Base-by-base conservation (phyloP, 2,329 filamentous ascomycete species). In the Fusarium piperis region DNA sequence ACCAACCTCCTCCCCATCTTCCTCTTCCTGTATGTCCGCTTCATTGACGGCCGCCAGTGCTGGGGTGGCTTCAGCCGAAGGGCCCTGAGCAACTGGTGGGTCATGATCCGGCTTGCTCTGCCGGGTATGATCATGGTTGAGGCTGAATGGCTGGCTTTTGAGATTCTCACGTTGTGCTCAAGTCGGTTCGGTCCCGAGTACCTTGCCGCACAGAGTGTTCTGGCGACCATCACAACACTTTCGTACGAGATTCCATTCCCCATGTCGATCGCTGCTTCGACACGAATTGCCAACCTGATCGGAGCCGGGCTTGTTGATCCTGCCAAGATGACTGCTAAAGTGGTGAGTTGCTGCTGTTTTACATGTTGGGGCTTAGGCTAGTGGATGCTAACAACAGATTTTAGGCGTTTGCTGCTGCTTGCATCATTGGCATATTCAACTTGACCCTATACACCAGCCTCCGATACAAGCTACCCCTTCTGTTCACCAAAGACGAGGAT, bases 171-270 rank as follows among this genome's bases (percentile, higher is more conserved):
- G 0, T 86, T 98, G n/a, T 90, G 91, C 10, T 89, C 93, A 0
- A 93, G 92, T 58, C 93, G 93, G 74, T 91, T 98, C 64, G 93
- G 93, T 16, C 90, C 93, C 2, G 91, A 91, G 18, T 90, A 92
- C 68, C 88, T 98, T 1, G 95, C 95, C 0, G 95, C 96, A 0
- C 95, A 99, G 81, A 95, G 93, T 35, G 91, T 98, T 15, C 85
- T 98, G 3, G 89, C 92, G 23, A 96, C 93, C 0, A 85, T 97
- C 51, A 90, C 92, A 0, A 90, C 91, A 11, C 89, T 97, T 26
- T 94, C 93, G 0, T 98, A 94, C 84, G 94, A 97, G 80, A 91
- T 98, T 55, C 94, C 95, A 0, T 98, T 98, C 83, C 93, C 95
- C 0, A 89, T 98, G 67, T 93, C 92, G 33, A 95, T 98, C 64